Percentiles rank a stretch among this genome's conserved stretches.
Conservation (phyloP, 495 filamentous ascomycete species). For the Xylaria flabelliformis region DNA sequence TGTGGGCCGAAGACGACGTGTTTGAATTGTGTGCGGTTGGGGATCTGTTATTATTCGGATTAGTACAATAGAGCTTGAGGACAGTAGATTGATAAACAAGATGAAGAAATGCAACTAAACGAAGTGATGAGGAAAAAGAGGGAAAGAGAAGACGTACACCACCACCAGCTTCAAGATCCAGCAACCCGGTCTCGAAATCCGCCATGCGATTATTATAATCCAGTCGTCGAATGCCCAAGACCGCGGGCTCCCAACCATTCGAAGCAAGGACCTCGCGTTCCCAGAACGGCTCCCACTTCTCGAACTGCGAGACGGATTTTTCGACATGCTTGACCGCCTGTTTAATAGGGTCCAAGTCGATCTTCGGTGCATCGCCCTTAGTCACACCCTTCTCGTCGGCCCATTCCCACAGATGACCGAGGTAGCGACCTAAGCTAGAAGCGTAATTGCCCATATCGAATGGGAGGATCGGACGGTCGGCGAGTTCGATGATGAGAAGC, state of each 20-base stretch:
- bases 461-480: conserved; percentile 79
- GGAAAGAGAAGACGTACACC: conserved; percentile 63
- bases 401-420: conserved; percentile 70
- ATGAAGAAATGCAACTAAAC: not conserved
- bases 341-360: conserved; percentile 65
- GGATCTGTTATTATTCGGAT: conserved; percentile 60
- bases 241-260: conserved; percentile 73
- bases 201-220: conserved; percentile 76
- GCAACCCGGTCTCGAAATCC: conserved; percentile 79
- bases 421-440: conserved; percentile 63
- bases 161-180: conserved; percentile 72
- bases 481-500: conserved; percentile 83
- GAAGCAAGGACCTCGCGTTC: conserved; percentile 67
- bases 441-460: conserved; percentile 77
- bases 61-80: no score
- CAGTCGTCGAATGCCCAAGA: conserved; percentile 66
- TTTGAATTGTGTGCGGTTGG: conserved; percentile 91
- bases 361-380: conserved; percentile 44
- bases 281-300: conserved; percentile 75
- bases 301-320: conserved; percentile 66
- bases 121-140: not conserved
- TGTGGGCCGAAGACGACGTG: conserved; percentile 89
- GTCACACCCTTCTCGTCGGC: conserved; percentile 59
- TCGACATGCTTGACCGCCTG: conserved; percentile 67
- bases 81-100: no score